Percentiles rank a stretch among this genome's conserved stretches.
phyloP scores from a whole-genome alignment of 208 protist species.

The Trypanosoma vivax region DNA sequence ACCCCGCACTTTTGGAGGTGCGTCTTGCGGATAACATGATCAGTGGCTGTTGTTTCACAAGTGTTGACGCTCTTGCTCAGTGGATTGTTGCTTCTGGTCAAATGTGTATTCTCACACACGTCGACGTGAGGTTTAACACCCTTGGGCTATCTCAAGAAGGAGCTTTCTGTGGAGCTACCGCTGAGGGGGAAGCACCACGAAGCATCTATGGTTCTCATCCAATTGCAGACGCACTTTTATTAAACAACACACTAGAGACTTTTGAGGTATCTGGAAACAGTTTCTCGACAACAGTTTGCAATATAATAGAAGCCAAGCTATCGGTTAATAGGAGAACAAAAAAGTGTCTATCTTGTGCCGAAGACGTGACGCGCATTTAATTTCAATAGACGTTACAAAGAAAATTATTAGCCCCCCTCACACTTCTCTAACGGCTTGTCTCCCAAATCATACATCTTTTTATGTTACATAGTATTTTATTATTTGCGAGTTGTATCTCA shows the following conservation, averaged over 20 bases:
- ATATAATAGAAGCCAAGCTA: conserved; percentile 50
- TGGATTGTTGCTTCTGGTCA: conserved; percentile 32
- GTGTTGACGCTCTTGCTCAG: conserved; percentile 34
- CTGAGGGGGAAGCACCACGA: not conserved
- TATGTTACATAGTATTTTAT: too few species aligned
- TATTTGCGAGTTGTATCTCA: too few species aligned
- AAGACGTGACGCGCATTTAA: too few species aligned
- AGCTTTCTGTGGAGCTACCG: not conserved
- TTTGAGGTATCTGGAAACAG: conserved; percentile 37
- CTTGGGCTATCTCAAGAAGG: conserved; percentile 9
- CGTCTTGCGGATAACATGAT: conserved; percentile 33
- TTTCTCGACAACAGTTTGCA: conserved; percentile 27
- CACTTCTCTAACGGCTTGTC: too few species aligned
- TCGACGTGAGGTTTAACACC: conserved; percentile 23
- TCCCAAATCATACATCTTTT: too few species aligned
- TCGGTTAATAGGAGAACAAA: conserved; percentile 32
- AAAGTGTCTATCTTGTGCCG: conserved; percentile 1
- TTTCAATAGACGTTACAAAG: too few species aligned
- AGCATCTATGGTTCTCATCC: conserved; percentile 26
- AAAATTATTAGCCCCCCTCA: too few species aligned
- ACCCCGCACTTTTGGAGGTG: conserved; percentile 27
- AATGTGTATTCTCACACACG: conserved; percentile 1
- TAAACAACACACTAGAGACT: conserved; percentile 42
- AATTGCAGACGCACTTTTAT: conserved; percentile 42
- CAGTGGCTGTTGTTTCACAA: conserved; percentile 21